Evolutionary conservation across 371 early-diverging fungal genomes (phyloP).

Genomic region (Mucor lusitanicus): DNA sequence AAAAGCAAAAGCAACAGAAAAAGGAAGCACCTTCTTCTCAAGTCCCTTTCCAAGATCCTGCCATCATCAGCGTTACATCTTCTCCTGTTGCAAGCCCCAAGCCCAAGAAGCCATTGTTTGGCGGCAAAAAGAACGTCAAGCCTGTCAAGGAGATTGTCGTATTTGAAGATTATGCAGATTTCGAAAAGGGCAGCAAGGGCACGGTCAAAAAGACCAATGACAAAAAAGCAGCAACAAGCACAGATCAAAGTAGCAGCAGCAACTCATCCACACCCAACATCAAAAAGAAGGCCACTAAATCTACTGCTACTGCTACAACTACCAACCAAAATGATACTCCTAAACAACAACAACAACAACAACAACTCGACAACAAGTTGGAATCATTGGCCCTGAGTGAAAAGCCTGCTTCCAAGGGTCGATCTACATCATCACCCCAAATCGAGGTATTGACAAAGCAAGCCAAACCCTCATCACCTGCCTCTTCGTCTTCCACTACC

Average conservation of each 20-base stretch:
- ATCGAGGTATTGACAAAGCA: background rate
- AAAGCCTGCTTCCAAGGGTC: background rate
- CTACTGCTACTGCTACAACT: no score
- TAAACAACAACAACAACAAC: background rate
- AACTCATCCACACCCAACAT: background rate
- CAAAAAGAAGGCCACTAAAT: background rate
- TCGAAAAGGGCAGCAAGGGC: constrained; percentile 12
- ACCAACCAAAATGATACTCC: background rate
- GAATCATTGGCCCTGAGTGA: background rate
- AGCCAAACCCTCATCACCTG: background rate
- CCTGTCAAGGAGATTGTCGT: constrained; percentile 9
- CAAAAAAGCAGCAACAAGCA: background rate
- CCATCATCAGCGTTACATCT: constrained; percentile 22
- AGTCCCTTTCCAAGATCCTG: constrained; percentile 25
- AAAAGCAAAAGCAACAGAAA: background rate
- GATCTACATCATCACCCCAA: background rate
- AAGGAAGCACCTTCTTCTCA: background rate
- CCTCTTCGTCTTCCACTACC: background rate
- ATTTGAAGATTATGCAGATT: constrained; percentile 22
- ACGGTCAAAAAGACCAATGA: background rate
- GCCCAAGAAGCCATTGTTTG: constrained; percentile 9
- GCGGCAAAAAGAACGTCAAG: constrained; percentile 1
- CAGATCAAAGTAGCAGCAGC: background rate
- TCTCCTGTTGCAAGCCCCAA: constrained; percentile 1
- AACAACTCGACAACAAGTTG: background rate